Evolutionary conservation across 768 basidiomycete genomes (phyloP), one percentile per base, ranked within the genome.

Genomic region (Lactifluus subvellereus): DNA sequence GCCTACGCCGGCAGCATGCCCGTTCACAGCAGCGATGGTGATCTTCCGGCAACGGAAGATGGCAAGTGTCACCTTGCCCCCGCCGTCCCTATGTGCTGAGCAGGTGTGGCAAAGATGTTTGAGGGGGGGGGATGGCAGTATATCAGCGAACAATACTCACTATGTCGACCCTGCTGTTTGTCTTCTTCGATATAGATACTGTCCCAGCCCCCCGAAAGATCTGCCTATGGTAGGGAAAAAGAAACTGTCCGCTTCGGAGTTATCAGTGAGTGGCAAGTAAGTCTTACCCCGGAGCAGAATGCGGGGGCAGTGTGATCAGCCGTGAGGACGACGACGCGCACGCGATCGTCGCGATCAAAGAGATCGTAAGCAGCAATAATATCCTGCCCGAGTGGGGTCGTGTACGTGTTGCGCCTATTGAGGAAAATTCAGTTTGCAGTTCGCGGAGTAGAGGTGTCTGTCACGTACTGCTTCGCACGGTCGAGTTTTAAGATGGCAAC

Each of bases 41-140:
- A 85, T 75, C 68, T 85, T 85, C 50, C 82, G 78, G 71, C 82
- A 84, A 6, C 76, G 75, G 57, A 79, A 78, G 54, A 84, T 78
- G 8, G 77, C 75, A 52, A 84, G 67, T 20, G 81, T 68, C 7
- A 80, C 73, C 33, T 71, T 65, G 3, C 83, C 83, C 50, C 83
- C 83, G 3, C 71, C 65, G 63, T 84, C 83, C 40, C 82, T 73
- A 69, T 81, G 79, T 9, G 80, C 80, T 80, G 37, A 5, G 27
- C 7, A 8, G 32, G 20, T 16, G 18, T 7, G 1, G 14, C 37
- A n/a, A 33, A 42, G 20, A 16, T 6, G 22, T 18, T 35, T 16
- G 51, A 38, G 5, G 20, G 3, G 10, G 10, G 11, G 11, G 30
- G 35, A 10, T 42, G 22, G 30, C 13, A 14, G 13, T 27, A 11